phyloP scores from a whole-genome alignment of 345 rosid genomes.

The Erodium maritimum region DNA sequence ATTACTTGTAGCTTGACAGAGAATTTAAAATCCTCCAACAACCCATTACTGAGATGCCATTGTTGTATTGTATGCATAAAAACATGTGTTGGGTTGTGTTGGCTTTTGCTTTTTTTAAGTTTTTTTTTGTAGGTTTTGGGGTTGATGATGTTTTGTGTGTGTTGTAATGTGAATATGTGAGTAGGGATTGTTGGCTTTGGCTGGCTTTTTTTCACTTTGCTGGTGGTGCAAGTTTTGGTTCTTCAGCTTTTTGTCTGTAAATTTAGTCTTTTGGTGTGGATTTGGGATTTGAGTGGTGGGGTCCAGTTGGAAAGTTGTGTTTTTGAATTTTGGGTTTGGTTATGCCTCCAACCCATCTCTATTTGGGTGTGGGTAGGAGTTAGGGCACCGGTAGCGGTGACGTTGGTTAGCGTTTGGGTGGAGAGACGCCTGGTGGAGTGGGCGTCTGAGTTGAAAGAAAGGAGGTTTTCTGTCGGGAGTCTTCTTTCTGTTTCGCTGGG shows the following conservation, averaged over 20 bases:
- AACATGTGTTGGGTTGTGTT: background rate
- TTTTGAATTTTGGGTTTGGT: background rate
- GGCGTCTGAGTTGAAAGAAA: too few relatives aligned
- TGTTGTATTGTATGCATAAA: background rate
- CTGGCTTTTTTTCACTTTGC: background rate
- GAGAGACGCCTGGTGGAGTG: too few relatives aligned
- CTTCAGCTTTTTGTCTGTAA: slow-evolving; percentile 7
- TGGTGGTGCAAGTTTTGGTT: background rate
- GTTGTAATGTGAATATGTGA: background rate
- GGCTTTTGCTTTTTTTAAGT: background rate
- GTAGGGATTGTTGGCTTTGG: background rate
- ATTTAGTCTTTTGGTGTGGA: background rate
- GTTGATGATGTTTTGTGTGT: background rate
- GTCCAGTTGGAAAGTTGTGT: background rate
- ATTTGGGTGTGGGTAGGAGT: too few relatives aligned
- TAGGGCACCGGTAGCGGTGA: too few relatives aligned
- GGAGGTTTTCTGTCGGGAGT: too few relatives aligned
- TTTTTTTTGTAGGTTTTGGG: background rate
- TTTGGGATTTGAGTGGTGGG: background rate
- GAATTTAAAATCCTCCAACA: background rate
- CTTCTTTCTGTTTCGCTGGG: too few relatives aligned
- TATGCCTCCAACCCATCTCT: too few relatives aligned
- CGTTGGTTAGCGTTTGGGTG: too few relatives aligned
- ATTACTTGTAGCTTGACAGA: slow-evolving; percentile 15
- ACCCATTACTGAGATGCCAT: background rate